Evolutionary conservation across 2,329 filamentous ascomycete genomes (phyloP).

Genomic region (Phaeosphaeria sp.): DNA sequence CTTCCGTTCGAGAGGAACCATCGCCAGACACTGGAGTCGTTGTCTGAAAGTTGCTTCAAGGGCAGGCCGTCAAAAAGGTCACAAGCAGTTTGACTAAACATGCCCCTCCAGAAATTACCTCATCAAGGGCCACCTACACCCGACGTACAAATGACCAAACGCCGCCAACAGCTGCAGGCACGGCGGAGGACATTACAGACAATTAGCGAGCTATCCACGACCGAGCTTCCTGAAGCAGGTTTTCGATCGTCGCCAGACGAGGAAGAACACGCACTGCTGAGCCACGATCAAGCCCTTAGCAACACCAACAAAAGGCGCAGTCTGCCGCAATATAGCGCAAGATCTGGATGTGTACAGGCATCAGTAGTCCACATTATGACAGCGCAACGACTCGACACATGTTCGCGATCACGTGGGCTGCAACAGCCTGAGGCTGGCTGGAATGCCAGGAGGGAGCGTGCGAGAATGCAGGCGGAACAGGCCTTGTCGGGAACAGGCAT

Average conservation of each 20-base stretch:
- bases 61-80: neutral
- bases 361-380: neutral
- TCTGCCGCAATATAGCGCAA: slow-evolving; percentile 19
- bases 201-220: slow-evolving; percentile 33
- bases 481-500: slow-evolving; percentile 16
- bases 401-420: neutral
- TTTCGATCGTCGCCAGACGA: slow-evolving; percentile 14
- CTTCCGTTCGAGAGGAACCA: neutral
- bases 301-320: slow-evolving; percentile 23
- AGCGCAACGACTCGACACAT: neutral
- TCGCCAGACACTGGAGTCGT: neutral
- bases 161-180: slow-evolving; percentile 17
- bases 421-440: slow-evolving; percentile 17
- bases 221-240: slow-evolving; percentile 14
- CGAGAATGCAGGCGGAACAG: slow-evolving; percentile 23
- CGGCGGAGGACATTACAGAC: slow-evolving; percentile 38
- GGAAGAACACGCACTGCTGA: neutral
- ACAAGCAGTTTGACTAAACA: slow-evolving; percentile 1
- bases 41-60: neutral
- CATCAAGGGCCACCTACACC: slow-evolving; percentile 10
- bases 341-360: neutral
- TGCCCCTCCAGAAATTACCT: slow-evolving; percentile 29
- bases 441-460: slow-evolving; percentile 26
- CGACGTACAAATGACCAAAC: slow-evolving; percentile 5
- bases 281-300: neutral